Conservation (phyloP, 225 moss, liverwort and hornwort genomes). For the Marchantia polymorpha region DNA sequence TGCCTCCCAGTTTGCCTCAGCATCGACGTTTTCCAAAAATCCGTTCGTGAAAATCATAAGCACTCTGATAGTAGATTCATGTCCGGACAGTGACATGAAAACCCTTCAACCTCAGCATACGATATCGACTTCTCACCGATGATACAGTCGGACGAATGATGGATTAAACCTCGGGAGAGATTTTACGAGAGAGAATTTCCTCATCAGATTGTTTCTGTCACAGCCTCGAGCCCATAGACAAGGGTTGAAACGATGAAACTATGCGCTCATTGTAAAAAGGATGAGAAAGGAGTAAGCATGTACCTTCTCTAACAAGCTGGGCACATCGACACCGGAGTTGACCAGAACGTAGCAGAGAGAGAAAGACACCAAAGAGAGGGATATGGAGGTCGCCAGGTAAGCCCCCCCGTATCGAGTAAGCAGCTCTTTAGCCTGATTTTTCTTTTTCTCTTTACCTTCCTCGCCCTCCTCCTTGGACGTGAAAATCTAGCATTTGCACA, state of each 20-base stretch:
- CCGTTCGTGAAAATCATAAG: neutral
- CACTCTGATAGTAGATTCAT: neutral
- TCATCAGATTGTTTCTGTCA: too few species aligned
- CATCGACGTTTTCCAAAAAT: too few species aligned
- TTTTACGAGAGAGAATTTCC: too few species aligned
- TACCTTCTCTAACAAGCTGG: slow-evolving; percentile 71
- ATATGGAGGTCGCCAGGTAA: slow-evolving; percentile 86
- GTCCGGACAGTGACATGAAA: neutral
- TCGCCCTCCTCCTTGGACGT: slow-evolving; percentile 56
- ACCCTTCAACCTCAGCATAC: neutral
- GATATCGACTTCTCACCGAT: neutral
- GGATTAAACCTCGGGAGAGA: too few species aligned
- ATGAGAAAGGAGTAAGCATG: neutral
- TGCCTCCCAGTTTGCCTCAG: neutral
- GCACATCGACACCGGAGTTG: slow-evolving; percentile 75
- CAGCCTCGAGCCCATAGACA: too few species aligned
- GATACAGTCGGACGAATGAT: too few species aligned
- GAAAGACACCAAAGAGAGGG: slow-evolving; percentile 80
- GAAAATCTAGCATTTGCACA: slow-evolving; percentile 52
- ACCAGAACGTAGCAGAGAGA: slow-evolving; percentile 81
- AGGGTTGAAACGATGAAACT: too few species aligned
- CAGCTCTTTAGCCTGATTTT: slow-evolving; percentile 80
- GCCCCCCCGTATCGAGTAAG: slow-evolving; percentile 87
- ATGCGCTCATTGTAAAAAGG: neutral
- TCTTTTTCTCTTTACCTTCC: slow-evolving; percentile 45